Evolutionary conservation across 306 rosid genomes (phyloP).

Genomic region (Trichosanthes truncata): DNA sequence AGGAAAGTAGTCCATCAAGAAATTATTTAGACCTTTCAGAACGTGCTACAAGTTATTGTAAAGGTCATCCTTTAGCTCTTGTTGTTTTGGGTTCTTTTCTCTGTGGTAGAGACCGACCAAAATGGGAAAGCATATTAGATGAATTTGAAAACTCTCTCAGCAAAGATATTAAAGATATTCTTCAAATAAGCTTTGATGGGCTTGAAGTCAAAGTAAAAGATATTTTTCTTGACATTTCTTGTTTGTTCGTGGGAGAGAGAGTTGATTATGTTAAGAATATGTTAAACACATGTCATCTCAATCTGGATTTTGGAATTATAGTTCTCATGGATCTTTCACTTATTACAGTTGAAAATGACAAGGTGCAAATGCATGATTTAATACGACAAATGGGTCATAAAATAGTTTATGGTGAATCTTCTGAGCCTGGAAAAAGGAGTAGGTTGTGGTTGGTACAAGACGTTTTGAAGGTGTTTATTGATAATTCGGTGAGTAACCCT

Average conservation of each 20-base stretch:
- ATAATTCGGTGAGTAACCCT: background rate
- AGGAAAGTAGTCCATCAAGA: background rate
- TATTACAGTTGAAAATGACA: background rate
- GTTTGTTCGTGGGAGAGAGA: slow-evolving; percentile 19
- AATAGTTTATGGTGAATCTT: slow-evolving; percentile 9
- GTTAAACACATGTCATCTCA: slow-evolving; percentile 15
- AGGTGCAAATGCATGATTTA: slow-evolving; percentile 16
- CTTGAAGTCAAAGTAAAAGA: slow-evolving; percentile 2
- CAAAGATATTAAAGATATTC: slow-evolving; percentile 7
- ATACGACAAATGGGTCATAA: slow-evolving; percentile 39
- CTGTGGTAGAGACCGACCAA: background rate
- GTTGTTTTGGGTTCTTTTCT: slow-evolving; percentile 28
- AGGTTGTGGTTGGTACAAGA: slow-evolving; percentile 2
- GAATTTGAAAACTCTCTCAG: slow-evolving; percentile 9
- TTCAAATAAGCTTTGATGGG: slow-evolving; percentile 22
- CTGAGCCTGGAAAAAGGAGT: background rate
- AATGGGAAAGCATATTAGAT: slow-evolving; percentile 15
- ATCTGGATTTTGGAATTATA: slow-evolving; percentile 11
- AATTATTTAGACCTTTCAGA: slow-evolving; percentile 5
- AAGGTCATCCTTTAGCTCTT: slow-evolving; percentile 32
- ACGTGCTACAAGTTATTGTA: slow-evolving; percentile 10
- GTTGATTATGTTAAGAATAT: background rate
- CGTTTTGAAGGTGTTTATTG: background rate
- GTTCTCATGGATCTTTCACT: slow-evolving; percentile 19
- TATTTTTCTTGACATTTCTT: slow-evolving; percentile 33